phyloP scores from a whole-genome alignment of 176 grass and related monocot genomes.

The Hyparrhenia diplandra region DNA sequence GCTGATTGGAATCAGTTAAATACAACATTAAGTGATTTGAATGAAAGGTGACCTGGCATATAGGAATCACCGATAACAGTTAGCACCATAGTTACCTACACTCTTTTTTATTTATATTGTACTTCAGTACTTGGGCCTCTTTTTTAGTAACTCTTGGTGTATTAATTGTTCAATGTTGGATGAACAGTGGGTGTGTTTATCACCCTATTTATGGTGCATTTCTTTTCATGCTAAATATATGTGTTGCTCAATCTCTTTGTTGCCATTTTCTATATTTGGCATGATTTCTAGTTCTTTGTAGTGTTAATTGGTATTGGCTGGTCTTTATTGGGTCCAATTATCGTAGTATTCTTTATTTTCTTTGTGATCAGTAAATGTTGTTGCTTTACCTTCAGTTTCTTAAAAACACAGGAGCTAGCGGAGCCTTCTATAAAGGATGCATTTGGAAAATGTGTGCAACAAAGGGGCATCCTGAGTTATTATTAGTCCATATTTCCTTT shows the following conservation, averaged over 20 bases:
- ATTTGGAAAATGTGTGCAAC: slow-evolving; percentile 73
- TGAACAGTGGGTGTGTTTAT: neutral
- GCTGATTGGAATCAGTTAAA: neutral
- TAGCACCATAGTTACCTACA: neutral
- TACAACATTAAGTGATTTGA: slow-evolving; percentile 2
- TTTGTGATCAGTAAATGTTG: neutral
- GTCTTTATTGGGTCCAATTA: neutral
- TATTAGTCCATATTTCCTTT: slow-evolving; percentile 91
- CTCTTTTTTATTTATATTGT: neutral
- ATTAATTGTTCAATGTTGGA: neutral
- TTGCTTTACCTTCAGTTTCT: slow-evolving; percentile 21
- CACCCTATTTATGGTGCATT: neutral
- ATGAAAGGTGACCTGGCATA: neutral
- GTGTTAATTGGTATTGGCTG: neutral
- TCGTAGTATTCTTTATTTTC: neutral
- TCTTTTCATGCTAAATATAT: neutral
- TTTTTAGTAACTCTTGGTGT: neutral
- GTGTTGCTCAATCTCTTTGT: neutral
- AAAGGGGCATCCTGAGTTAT: slow-evolving; percentile 70
- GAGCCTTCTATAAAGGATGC: slow-evolving; percentile 80
- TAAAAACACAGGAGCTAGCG: slow-evolving; percentile 64
- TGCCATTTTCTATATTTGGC: neutral
- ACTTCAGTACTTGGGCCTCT: neutral
- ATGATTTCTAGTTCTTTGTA: neutral
- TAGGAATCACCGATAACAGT: neutral